Conservation (phyloP, 257 asterid genomes). For the Solanum peruvianum region DNA sequence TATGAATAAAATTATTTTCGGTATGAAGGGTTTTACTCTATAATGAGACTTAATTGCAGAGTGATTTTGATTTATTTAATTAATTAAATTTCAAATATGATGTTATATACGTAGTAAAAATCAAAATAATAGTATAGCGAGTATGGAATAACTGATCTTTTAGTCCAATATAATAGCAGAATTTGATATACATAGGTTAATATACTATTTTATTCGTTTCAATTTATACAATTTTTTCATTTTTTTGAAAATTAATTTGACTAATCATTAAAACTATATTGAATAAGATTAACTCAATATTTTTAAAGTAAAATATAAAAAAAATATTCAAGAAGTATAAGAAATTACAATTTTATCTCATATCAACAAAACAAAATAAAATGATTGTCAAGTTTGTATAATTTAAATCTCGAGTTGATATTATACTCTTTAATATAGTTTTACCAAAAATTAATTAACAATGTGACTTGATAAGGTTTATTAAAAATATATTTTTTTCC, state of each 20-base stretch:
- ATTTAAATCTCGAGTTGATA: background rate
- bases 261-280: background rate
- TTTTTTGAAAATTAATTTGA: fast-evolving
- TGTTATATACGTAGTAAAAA: background rate
- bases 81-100: background rate
- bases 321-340: background rate
- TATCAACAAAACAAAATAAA: background rate
- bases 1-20: background rate
- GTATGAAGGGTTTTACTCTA: background rate
- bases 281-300: background rate
- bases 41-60: background rate
- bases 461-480: background rate
- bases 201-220: background rate
- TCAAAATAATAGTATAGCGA: background rate
- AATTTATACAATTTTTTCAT: background rate
- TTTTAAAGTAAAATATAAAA: background rate
- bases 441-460: background rate
- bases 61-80: background rate
- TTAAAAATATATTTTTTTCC: background rate
- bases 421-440: background rate
- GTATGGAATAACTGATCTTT: background rate
- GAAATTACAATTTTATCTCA: background rate
- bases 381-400: background rate
- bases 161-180: background rate
- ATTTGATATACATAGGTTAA: background rate